These are phyloP conservation scores for Xylaria nigripes DNA, from an alignment of 495 filamentous ascomycete species.

Conservation along the genomic window DNA sequence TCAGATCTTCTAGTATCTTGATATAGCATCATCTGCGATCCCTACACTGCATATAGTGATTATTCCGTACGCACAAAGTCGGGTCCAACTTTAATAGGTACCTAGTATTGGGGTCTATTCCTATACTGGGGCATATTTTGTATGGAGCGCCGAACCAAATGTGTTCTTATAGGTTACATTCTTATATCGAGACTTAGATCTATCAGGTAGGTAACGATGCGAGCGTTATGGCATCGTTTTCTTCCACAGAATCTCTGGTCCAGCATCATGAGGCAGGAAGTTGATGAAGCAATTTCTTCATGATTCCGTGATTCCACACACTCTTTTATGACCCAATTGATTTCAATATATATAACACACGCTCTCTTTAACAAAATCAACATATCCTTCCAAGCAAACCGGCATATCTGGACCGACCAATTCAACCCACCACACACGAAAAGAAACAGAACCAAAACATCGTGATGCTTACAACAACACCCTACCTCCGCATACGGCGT, in stretches of 20 bases:
- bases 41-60: no score
- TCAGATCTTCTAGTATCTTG: no score
- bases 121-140: no score
- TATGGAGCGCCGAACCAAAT: no score
- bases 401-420: not conserved
- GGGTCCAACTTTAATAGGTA: no score
- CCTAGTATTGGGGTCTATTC: no score
- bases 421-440: not conserved
- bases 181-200: no score
- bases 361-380: not conserved
- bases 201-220: no score
- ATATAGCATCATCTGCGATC: no score
- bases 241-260: not conserved
- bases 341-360: not conserved
- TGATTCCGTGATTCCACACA: not conserved
- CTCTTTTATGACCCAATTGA: not conserved
- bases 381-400: no score
- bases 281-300: not conserved
- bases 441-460: not conserved
- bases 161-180: no score
- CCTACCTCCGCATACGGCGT: constrained; percentile 56
- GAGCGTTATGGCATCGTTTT: not conserved
- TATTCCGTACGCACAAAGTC: no score
- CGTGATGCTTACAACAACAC: constrained; percentile 44
- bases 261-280: not conserved